Evolutionary conservation across 1,139 yeast genomes (phyloP), one percentile per base, ranked within the genome.

Genomic region (Taphrina sp.): DNA sequence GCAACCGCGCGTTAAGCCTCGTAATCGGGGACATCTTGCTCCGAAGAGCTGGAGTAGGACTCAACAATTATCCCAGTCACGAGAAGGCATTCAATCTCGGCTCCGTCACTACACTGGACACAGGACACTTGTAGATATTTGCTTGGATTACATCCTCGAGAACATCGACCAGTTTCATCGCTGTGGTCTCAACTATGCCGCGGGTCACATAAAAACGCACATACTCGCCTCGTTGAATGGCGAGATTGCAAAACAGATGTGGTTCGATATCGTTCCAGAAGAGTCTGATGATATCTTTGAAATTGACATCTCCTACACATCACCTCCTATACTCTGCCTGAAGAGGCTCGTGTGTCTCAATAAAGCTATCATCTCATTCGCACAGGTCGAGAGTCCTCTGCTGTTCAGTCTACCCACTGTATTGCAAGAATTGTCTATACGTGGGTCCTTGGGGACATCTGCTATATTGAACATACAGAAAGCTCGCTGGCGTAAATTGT

Each of bases 11-110:
- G 16, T 33, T 29, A 43, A 43, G 19, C 38, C 38, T 12, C 37
- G 47, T 14, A 29, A 23, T 43, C 47, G 47, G 14, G 47, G 47
- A 5, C 47, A 43, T 23, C 29, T 43, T 8, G 47, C 47, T 12
- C 47, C 47, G 17, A 43, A 43, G 16, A 31, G 38, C 19, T 43
- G 47, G 47, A 5, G n/a, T 20, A 7, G 31, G 7, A 26, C 31
- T 7, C n/a, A n/a, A n/a, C n/a, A n/a, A n/a, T n/a, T n/a, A n/a
- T n/a, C n/a, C n/a, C n/a, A n/a, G n/a, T n/a, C n/a, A n/a, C n/a
- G n/a, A n/a, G n/a, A n/a, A n/a, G n/a, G n/a, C n/a, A n/a, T n/a
- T n/a, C n/a, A n/a, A n/a, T n/a, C n/a, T n/a, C n/a, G n/a, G n/a
- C n/a, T n/a, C n/a, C 31, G 31, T 7, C 31, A 26, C 31, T 7